A percentile compares a stretch with the other conserved stretches of the same genome.
Evolutionary conservation across 345 rosid species (phyloP).

Genomic region (Laguncularia racemosa): DNA sequence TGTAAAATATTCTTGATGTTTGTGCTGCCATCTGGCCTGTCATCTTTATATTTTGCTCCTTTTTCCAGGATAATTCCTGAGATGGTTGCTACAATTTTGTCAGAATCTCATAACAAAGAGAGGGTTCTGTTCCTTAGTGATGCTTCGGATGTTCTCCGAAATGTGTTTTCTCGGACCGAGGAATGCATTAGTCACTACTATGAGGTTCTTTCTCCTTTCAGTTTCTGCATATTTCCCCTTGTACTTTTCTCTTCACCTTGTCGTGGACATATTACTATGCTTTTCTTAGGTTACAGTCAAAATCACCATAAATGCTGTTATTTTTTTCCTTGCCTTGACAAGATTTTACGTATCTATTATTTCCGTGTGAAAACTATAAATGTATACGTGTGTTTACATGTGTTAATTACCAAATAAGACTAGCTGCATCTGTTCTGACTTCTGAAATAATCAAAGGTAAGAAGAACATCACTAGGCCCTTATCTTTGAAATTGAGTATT

Average conservation of each 20-base stretch:
- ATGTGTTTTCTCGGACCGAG: conserved; percentile 75
- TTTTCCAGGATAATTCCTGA: conserved; percentile 68
- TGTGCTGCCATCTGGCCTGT: background rate
- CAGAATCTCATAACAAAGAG: conserved; percentile 59
- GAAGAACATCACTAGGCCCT: no score
- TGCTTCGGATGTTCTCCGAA: conserved; percentile 82
- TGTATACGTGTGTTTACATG: background rate
- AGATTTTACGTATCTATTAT: background rate
- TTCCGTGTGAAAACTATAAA: background rate
- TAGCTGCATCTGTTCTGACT: background rate
- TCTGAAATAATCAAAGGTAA: no score
- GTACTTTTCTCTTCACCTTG: conserved; percentile 1
- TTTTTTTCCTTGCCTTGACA: background rate
- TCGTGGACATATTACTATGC: no score
- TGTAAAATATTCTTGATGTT: background rate
- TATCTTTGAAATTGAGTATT: no score
- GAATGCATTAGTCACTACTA: conserved; percentile 68
- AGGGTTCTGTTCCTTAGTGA: conserved; percentile 57
- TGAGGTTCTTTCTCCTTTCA: conserved; percentile 50
- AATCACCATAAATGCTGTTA: no score
- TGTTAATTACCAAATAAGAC: background rate
- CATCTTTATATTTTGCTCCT: background rate
- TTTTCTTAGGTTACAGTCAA: no score
- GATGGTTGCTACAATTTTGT: conserved; percentile 61
- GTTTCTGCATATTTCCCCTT: background rate